These are phyloP conservation scores for Ilyonectria destructans DNA, from an alignment of 2,329 filamentous ascomycete species.

Conservation along the genomic window DNA sequence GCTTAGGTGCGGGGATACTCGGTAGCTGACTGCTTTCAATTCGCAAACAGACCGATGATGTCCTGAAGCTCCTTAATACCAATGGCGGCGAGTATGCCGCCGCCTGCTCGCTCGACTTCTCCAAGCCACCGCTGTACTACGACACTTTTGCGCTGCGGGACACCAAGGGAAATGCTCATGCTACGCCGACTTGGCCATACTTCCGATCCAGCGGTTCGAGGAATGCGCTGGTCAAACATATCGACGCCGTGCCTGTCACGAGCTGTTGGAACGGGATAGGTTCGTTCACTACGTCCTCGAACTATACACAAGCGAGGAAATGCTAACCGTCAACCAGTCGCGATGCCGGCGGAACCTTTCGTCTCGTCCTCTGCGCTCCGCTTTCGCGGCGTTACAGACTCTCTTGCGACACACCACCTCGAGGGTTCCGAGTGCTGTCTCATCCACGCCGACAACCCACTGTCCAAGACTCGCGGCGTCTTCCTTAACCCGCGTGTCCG, in stretches of 20 bases:
- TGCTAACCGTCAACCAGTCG: conserved; percentile 51
- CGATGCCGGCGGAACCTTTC: conserved; percentile 71
- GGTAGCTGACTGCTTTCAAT: conserved; percentile 14
- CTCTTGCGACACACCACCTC: conserved; percentile 74
- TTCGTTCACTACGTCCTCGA: conserved; percentile 34
- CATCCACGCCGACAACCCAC: conserved; percentile 80
- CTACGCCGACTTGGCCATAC: conserved; percentile 73
- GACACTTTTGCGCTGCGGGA: conserved; percentile 77
- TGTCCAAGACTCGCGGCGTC: conserved; percentile 68
- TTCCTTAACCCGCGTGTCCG: conserved; percentile 80
- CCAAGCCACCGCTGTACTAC: conserved; percentile 69
- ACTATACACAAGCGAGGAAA: conserved; percentile 2
- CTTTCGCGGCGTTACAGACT: conserved; percentile 78
- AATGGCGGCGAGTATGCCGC: conserved; percentile 73
- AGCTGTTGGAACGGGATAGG: conserved; percentile 66
- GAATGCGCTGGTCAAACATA: conserved; percentile 66
- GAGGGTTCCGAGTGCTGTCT: conserved; percentile 88
- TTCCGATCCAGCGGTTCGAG: conserved; percentile 68
- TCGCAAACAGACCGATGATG: conserved; percentile 65
- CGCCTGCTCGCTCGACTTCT: conserved; percentile 75
- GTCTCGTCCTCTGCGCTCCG: conserved; percentile 62
- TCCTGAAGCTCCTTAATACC: conserved; percentile 70
- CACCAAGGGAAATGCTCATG: conserved; percentile 63
- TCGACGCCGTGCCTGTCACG: conserved; percentile 61
- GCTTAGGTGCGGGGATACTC: background rate